Percentiles rank a stretch among this genome's conserved stretches.
phyloP scores from a whole-genome alignment of 2,329 filamentous ascomycete genomes.

The Sphaceloma murrayae region DNA sequence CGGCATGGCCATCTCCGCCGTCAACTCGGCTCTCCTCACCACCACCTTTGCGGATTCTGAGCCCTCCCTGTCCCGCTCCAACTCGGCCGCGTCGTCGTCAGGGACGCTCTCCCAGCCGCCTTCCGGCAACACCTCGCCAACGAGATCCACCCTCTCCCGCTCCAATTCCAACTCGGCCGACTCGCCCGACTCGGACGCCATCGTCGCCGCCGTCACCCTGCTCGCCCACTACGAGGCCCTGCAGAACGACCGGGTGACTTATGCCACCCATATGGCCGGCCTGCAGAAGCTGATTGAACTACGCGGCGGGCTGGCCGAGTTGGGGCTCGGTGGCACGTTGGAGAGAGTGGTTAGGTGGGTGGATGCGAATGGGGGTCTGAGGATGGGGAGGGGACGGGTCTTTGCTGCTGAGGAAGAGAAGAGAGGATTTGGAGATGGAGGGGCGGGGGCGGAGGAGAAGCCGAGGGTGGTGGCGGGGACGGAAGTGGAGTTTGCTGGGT shows the following conservation, averaged over 20 bases:
- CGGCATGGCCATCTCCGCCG: slow-evolving; percentile 35
- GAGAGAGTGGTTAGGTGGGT: slow-evolving; percentile 42
- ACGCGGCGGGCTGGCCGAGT: slow-evolving; percentile 38
- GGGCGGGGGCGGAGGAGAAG: no score
- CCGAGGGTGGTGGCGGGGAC: no score
- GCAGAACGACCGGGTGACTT: slow-evolving; percentile 36
- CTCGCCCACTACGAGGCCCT: slow-evolving; percentile 46
- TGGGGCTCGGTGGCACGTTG: slow-evolving; percentile 38
- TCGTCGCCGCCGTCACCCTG: slow-evolving; percentile 42
- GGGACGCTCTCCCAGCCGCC: no score
- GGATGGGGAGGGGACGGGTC: no score
- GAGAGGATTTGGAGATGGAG: no score
- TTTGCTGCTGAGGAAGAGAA: no score
- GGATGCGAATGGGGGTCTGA: slow-evolving; percentile 32
- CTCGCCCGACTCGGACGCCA: slow-evolving; percentile 31
- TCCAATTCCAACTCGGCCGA: slow-evolving; percentile 19
- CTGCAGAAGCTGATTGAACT: slow-evolving; percentile 36
- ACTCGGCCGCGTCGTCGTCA: slow-evolving; percentile 20
- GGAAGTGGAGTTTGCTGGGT: no score
- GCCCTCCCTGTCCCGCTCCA: background rate
- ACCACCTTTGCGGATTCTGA: background rate
- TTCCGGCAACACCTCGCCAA: no score
- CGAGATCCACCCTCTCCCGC: background rate
- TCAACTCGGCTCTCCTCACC: slow-evolving; percentile 34
- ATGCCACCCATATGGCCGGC: slow-evolving; percentile 41